Base-by-base conservation (phyloP, 2,329 filamentous ascomycete species). In the Scytalidium sp. region DNA sequence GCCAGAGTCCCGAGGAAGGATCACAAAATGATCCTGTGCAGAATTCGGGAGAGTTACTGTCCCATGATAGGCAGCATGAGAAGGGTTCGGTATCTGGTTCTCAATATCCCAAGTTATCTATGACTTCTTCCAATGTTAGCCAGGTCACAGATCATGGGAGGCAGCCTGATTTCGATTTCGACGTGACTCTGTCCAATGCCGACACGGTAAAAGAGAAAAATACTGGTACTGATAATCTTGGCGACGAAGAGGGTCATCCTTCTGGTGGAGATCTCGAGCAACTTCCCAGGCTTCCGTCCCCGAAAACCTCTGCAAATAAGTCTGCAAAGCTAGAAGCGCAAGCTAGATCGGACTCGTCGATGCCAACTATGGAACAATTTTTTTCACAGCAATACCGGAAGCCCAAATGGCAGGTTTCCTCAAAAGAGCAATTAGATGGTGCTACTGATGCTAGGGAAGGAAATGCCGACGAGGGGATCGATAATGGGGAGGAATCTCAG, bases 121-220 rank as follows among this genome's bases (percentile, higher is more conserved):
- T 62, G 1, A 61, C 61, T 20, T 62, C 65, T 3, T 73, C 72
- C 1, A 71, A 72, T 19, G 61, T 61, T 8, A 69, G 67, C 47
- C 51, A 80, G 72, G 56, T 61, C 69, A 55, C 68, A 43, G 51
- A 80, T 72, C 57, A 61, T 50, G 78, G 77, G 20, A 71, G 75
- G 13, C 79, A 81, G 50, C 72, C 73, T 3, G 75, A 78, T 49
- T 71, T 69, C 4, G 68, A 70, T 46, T 63, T 64, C 55, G 60
- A 70, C 29, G 57, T 50, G 41, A 45, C 45, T 27, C 15, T 29
- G 5, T 40, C 50, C 15, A 52, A 52, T 44, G 23, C 21, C n/a
- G 56, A 57, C 17, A 50, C 44, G 9, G 44, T 48, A 13, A 51
- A 47, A 27, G 36, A 36, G 7, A 36, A 36, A n/a, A n/a, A n/a